phyloP scores from a whole-genome alignment of 805 yeast genomes.

The Wickerhamiella slavikovae region DNA sequence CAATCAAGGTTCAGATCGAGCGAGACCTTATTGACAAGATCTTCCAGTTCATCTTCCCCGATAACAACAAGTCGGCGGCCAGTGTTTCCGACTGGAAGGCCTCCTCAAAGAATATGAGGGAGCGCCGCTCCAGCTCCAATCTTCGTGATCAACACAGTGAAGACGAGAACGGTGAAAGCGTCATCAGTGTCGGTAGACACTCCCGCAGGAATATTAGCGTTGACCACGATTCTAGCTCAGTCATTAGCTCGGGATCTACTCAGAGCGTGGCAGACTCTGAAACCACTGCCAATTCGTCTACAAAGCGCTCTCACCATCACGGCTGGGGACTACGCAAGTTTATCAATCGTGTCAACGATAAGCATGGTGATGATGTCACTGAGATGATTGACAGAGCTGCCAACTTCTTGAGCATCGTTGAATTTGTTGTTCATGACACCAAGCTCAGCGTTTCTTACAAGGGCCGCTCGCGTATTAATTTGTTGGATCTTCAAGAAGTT shows the following conservation, averaged over 20 bases:
- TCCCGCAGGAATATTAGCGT: not conserved
- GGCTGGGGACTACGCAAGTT: not conserved
- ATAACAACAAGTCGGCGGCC: constrained; percentile 1
- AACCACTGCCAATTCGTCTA: too few species aligned
- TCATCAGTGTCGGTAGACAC: not conserved
- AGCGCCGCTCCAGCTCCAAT: constrained; percentile 1
- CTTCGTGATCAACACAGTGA: constrained; percentile 3
- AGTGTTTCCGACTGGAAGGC: not conserved
- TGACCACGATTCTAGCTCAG: not conserved
- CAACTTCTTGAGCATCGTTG: constrained; percentile 44
- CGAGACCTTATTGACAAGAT: constrained; percentile 45
- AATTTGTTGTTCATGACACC: constrained; percentile 30
- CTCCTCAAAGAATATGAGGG: not conserved
- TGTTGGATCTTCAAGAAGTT: constrained; percentile 63
- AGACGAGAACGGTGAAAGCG: constrained; percentile 4
- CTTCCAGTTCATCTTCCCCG: constrained; percentile 51
- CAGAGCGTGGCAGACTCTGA: not conserved
- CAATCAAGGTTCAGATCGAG: constrained; percentile 55
- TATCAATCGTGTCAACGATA: constrained; percentile 1
- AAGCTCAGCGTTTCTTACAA: constrained; percentile 51
- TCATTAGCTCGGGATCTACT: not conserved
- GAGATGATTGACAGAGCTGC: constrained; percentile 63
- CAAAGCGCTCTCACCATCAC: not conserved
- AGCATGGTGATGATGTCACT: constrained; percentile 22
- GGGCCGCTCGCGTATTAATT: constrained; percentile 31